Evolutionary conservation across 768 basidiomycete species (phyloP).

Genomic region (Kwoniella sp.): DNA sequence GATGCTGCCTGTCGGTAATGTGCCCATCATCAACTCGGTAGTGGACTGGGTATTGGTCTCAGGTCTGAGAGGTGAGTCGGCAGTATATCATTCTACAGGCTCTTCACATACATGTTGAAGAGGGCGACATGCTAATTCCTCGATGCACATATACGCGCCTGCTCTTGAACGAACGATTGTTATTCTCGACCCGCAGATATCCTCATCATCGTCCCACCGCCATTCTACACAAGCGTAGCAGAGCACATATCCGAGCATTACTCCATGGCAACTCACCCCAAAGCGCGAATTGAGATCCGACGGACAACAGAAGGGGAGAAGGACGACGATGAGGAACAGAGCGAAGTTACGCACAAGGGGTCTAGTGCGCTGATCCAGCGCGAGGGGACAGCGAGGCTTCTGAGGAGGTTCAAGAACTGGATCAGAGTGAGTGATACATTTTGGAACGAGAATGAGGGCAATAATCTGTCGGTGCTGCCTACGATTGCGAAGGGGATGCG

Average conservation of each 20-base stretch:
- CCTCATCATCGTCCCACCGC: slow-evolving; percentile 74
- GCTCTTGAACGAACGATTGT: too few species aligned
- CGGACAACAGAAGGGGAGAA: slow-evolving; percentile 60
- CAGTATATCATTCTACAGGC: slow-evolving; percentile 19
- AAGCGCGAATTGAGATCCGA: slow-evolving; percentile 74
- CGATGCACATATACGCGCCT: too few species aligned
- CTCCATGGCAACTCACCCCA: slow-evolving; percentile 64
- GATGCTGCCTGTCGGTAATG: slow-evolving; percentile 82
- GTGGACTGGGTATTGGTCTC: slow-evolving; percentile 85
- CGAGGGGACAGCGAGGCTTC: slow-evolving; percentile 58
- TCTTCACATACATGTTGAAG: too few species aligned
- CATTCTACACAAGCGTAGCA: slow-evolving; percentile 65
- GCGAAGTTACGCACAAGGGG: slow-evolving; percentile 14
- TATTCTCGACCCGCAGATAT: slow-evolving; percentile 67
- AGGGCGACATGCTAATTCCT: too few species aligned
- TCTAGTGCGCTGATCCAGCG: slow-evolving; percentile 7
- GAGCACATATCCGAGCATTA: slow-evolving; percentile 82
- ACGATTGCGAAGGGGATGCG: too few species aligned
- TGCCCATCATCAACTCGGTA: slow-evolving; percentile 79
- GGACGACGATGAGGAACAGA: slow-evolving; percentile 35
- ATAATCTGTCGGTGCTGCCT: background rate
- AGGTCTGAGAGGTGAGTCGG: slow-evolving; percentile 71
- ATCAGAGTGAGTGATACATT: slow-evolving; percentile 66
- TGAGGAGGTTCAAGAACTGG: slow-evolving; percentile 73
- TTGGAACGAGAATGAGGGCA: background rate